Evolutionary conservation across 2,329 filamentous ascomycete species (phyloP).

Genomic region (Lithohypha guttulata): DNA sequence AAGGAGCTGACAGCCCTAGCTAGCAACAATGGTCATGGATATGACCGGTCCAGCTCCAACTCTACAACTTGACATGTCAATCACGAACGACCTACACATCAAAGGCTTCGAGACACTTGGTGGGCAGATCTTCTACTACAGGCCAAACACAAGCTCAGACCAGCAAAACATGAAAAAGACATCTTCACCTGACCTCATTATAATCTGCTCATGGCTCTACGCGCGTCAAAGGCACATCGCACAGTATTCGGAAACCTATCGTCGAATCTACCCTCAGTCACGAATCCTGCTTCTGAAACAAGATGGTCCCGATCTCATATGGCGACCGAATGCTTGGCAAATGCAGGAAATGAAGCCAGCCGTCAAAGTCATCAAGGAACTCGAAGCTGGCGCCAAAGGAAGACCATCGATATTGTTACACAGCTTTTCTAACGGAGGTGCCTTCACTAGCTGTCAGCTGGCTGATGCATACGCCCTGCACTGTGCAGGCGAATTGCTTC

Average conservation of each 20-base stretch:
- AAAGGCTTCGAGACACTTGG: constrained; percentile 12
- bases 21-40: constrained; percentile 8
- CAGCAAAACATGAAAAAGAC: not conserved
- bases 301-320: constrained; percentile 30
- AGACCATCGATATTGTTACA: constrained; percentile 36
- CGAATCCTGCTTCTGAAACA: constrained; percentile 40
- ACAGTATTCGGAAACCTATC: constrained; percentile 42
- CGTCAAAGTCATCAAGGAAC: constrained; percentile 30
- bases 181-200: constrained; percentile 35
- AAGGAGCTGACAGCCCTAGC: not conserved
- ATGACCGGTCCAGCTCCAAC: constrained; percentile 11
- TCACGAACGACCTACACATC: constrained; percentile 9
- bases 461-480: constrained; percentile 25
- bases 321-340: constrained; percentile 24
- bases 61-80: constrained; percentile 5
- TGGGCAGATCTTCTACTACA: constrained; percentile 13
- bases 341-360: constrained; percentile 31
- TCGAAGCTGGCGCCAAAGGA: constrained; percentile 11
- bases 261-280: constrained; percentile 35
- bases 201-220: constrained; percentile 43
- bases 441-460: constrained; percentile 33
- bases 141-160: not conserved
- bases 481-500: constrained; percentile 23
- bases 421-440: constrained; percentile 45
- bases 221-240: constrained; percentile 40